Conservation (phyloP, 345 rosid genomes). For the Euphorbia pulcherrima region DNA sequence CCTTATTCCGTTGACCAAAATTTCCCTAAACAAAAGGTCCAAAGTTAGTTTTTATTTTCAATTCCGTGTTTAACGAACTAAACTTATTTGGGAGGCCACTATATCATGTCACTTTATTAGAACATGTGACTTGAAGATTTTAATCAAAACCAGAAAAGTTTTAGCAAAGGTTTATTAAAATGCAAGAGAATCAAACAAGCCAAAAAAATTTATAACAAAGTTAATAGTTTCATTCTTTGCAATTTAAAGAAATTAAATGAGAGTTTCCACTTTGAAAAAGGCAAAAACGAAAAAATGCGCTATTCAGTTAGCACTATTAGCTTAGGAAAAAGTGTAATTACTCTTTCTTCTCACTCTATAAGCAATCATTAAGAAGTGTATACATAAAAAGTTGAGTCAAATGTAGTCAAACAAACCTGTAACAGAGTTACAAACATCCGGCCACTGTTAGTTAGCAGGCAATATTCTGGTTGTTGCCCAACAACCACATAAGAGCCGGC, state of each 20-base stretch:
- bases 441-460: conserved; percentile 58
- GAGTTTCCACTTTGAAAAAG: neutral
- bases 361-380: neutral
- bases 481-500: conserved; percentile 26
- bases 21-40: neutral
- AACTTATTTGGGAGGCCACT: neutral
- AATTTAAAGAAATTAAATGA: neutral
- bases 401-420: conserved; percentile 41
- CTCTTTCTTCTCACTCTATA: neutral
- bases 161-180: neutral
- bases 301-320: neutral
- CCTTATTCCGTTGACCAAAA: neutral
- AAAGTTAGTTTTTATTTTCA: neutral
- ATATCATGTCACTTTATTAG: neutral
- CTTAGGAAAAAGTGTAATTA: neutral
- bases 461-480: conserved; percentile 43
- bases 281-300: neutral
- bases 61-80: neutral
- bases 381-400: neutral
- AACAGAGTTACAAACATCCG: conserved; percentile 49
- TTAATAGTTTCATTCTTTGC: neutral
- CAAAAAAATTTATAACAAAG: neutral
- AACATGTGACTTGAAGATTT: too few species aligned
- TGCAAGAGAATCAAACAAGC: neutral
- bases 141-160: neutral